Evolutionary conservation across 805 yeast genomes (phyloP).

Genomic region (Lachancea nothofagi): DNA sequence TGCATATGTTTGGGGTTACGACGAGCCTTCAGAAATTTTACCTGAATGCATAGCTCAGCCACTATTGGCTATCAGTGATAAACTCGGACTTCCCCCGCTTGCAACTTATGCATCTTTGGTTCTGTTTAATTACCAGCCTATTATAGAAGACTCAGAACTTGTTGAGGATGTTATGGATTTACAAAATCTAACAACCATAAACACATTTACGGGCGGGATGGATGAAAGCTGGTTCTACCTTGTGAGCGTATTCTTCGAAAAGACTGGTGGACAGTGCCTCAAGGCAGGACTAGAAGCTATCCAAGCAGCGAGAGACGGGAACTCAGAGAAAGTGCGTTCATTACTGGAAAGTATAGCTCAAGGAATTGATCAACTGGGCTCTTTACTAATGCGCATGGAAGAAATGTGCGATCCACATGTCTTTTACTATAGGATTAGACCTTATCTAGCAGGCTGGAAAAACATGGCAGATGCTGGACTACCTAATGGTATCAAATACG

Average conservation of each 20-base stretch:
- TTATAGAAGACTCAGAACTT: conserved; percentile 35
- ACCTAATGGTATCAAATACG: conserved; percentile 72
- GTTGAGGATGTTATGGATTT: conserved; percentile 42
- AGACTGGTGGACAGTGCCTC: conserved; percentile 69
- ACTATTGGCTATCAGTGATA: conserved; percentile 49
- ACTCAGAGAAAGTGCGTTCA: conserved; percentile 35
- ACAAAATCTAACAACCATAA: conserved; percentile 68
- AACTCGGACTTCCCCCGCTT: conserved; percentile 73
- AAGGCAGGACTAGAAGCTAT: conserved; percentile 64
- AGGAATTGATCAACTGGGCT: conserved; percentile 65
- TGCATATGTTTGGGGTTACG: conserved; percentile 85
- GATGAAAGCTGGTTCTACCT: conserved; percentile 94
- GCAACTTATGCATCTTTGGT: conserved; percentile 85
- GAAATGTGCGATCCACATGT: conserved; percentile 94
- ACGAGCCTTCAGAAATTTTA: conserved; percentile 51
- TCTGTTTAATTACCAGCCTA: conserved; percentile 78
- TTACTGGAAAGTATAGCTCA: conserved; percentile 65
- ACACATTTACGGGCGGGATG: conserved; percentile 81
- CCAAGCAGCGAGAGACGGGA: conserved; percentile 45
- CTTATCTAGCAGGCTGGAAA: conserved; percentile 90
- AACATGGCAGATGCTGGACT: conserved; percentile 86
- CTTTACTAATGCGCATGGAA: conserved; percentile 73
- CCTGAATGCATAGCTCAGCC: conserved; percentile 72
- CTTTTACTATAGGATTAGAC: conserved; percentile 80
- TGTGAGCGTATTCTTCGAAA: conserved; percentile 82